phyloP scores from a whole-genome alignment of 495 filamentous ascomycete genomes.

The Aspergillus panamensis region DNA sequence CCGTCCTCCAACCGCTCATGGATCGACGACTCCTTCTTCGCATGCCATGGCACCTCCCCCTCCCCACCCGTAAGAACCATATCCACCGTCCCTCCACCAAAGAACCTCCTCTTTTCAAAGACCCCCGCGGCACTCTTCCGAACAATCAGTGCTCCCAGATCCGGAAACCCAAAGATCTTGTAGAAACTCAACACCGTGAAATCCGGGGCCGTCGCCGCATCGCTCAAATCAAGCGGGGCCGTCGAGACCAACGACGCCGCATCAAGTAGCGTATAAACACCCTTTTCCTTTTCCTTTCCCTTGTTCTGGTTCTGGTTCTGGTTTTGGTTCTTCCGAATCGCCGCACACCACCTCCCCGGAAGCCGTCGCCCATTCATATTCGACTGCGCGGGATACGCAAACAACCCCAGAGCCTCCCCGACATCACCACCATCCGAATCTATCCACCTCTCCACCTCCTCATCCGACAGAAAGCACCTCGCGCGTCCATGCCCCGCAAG shows the following conservation, averaged over 20 bases:
- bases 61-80: slow-evolving; percentile 50
- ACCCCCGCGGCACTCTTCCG: slow-evolving; percentile 62
- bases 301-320: too few relatives aligned
- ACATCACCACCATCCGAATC: slow-evolving; percentile 18
- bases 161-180: slow-evolving; percentile 96
- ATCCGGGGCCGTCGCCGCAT: slow-evolving; percentile 63
- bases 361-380: slow-evolving; percentile 87
- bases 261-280: slow-evolving; percentile 74
- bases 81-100: slow-evolving; percentile 94
- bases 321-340: slow-evolving; percentile 39
- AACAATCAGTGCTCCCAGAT: slow-evolving; percentile 84
- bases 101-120: slow-evolving; percentile 68
- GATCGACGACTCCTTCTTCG: slow-evolving; percentile 63
- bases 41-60: slow-evolving; percentile 56
- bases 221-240: slow-evolving; percentile 66
- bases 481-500: slow-evolving; percentile 51
- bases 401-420: slow-evolving; percentile 44
- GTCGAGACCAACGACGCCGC: slow-evolving; percentile 83
- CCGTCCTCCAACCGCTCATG: slow-evolving; percentile 88
- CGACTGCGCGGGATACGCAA: slow-evolving; percentile 87
- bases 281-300: slow-evolving; percentile 4
- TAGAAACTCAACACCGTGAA: slow-evolving; percentile 90
- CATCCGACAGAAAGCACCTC: slow-evolving; percentile 63
- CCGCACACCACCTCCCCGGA: slow-evolving; percentile 64
- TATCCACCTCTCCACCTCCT: slow-evolving; percentile 68